A percentile compares a stretch with the other conserved stretches of the same genome.
Conservation (phyloP, 495 filamentous ascomycete genomes). For the Penicillium chermesinum region DNA sequence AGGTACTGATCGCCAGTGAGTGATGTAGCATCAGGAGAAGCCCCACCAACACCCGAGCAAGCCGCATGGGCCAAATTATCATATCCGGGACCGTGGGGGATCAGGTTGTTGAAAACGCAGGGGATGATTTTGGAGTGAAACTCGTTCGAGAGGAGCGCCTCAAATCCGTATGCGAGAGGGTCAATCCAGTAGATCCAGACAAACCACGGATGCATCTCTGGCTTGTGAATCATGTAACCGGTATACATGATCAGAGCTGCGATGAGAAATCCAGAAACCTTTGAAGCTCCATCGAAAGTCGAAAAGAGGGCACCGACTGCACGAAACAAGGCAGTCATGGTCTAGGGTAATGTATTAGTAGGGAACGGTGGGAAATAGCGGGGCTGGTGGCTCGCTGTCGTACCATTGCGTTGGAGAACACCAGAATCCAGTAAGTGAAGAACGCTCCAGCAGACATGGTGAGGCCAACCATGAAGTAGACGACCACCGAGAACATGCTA, state of each 20-base stretch:
- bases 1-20: conserved; percentile 47
- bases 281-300: conserved; percentile 51
- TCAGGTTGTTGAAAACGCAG: conserved; percentile 45
- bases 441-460: conserved; percentile 43
- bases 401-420: conserved; percentile 38
- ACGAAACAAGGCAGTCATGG: conserved; percentile 50
- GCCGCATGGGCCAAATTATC: conserved; percentile 32
- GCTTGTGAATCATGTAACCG: conserved; percentile 57
- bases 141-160: conserved; percentile 62
- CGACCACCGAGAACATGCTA: conserved; percentile 58
- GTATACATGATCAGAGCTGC: conserved; percentile 52
- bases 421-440: conserved; percentile 48
- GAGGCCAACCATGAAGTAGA: conserved; percentile 69
- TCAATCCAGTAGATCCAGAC: conserved; percentile 70
- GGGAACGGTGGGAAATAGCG: too few species aligned
- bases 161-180: conserved; percentile 68
- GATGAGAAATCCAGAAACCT: conserved; percentile 45
- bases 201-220: conserved; percentile 71
- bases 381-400: too few species aligned
- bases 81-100: conserved; percentile 33
- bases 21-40: conserved; percentile 36
- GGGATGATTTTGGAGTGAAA: conserved; percentile 50
- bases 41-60: conserved; percentile 51
- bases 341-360: conserved; percentile 13
- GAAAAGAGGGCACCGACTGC: conserved; percentile 44